phyloP scores from a whole-genome alignment of 768 basidiomycete species.

The Coprinopsis marcescibilis region DNA sequence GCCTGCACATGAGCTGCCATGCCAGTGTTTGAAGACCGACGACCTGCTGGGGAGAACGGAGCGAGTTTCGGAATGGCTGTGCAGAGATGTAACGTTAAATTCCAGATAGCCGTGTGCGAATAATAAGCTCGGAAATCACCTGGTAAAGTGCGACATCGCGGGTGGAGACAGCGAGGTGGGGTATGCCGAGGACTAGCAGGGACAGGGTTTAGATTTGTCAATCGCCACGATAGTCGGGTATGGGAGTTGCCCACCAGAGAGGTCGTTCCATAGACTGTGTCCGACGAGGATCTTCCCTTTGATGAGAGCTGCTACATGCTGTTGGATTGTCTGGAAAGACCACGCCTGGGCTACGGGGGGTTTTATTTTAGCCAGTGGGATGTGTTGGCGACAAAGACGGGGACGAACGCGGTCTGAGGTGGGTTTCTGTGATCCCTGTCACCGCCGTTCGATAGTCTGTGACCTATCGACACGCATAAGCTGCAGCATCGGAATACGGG shows the following conservation, averaged over 20 bases:
- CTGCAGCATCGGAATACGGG: not conserved
- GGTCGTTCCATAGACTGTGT: slow-evolving; percentile 75
- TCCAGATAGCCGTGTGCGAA: slow-evolving; percentile 8
- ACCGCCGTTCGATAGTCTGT: slow-evolving; percentile 68
- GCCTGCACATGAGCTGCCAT: slow-evolving; percentile 78
- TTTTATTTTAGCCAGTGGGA: too few species aligned
- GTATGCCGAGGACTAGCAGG: slow-evolving; percentile 65
- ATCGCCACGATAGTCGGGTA: slow-evolving; percentile 6
- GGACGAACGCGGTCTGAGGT: slow-evolving; percentile 33
- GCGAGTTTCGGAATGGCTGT: slow-evolving; percentile 67
- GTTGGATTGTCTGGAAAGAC: slow-evolving; percentile 61
- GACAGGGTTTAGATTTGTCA: slow-evolving; percentile 6
- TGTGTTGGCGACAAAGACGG: not conserved
- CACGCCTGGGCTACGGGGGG: slow-evolving; percentile 38
- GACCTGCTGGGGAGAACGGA: slow-evolving; percentile 59
- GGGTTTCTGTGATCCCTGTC: slow-evolving; percentile 45
- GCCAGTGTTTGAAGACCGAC: slow-evolving; percentile 74
- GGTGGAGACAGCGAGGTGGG: slow-evolving; percentile 71
- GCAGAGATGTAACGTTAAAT: not conserved
- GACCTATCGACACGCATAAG: slow-evolving; percentile 31
- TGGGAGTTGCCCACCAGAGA: slow-evolving; percentile 50
- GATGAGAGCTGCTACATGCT: slow-evolving; percentile 56
- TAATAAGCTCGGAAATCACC: slow-evolving; percentile 21
- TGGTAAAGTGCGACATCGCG: slow-evolving; percentile 77
- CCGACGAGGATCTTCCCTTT: slow-evolving; percentile 71